Evolutionary conservation across 202 grass and related monocot species (phyloP).

Genomic region (Saccharum hybrid): DNA sequence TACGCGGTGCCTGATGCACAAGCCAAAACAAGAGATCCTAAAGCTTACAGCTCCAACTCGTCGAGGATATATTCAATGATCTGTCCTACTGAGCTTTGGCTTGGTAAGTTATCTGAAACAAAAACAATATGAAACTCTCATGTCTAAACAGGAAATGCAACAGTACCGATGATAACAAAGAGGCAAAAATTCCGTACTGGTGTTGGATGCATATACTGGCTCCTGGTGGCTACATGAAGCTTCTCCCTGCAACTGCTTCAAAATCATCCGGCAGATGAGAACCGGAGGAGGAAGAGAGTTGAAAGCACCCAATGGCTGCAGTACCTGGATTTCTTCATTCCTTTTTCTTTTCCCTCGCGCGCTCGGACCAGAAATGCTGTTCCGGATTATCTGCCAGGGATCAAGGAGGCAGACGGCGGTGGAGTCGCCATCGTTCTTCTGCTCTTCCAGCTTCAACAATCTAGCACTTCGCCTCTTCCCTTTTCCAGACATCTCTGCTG

Average conservation of each 20-base stretch:
- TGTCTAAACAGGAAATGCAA: constrained; percentile 4
- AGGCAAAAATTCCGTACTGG: constrained; percentile 23
- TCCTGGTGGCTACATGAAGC: constrained; percentile 47
- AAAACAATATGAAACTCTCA: constrained; percentile 29
- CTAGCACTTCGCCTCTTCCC: constrained; percentile 77
- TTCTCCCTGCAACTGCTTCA: constrained; percentile 61
- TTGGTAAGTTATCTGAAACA: constrained; percentile 49
- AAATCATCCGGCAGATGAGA: constrained; percentile 16
- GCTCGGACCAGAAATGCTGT: constrained; percentile 41
- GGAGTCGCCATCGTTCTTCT: constrained; percentile 53
- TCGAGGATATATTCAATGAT: constrained; percentile 84
- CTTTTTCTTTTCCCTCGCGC: constrained; percentile 53
- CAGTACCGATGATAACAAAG: neutral
- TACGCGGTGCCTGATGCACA: neutral
- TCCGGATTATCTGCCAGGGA: constrained; percentile 46
- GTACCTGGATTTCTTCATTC: constrained; percentile 43
- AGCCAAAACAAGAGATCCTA: neutral
- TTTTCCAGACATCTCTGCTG: constrained; percentile 54
- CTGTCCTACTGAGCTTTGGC: constrained; percentile 42
- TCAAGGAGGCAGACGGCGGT: constrained; percentile 40
- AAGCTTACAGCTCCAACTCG: constrained; percentile 74
- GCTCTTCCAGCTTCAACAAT: constrained; percentile 61
- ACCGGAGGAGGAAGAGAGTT: neutral
- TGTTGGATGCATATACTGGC: constrained; percentile 29
- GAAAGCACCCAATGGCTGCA: neutral